Conservation (phyloP, 257 asterid genomes). For the Solanum verrucosum region DNA sequence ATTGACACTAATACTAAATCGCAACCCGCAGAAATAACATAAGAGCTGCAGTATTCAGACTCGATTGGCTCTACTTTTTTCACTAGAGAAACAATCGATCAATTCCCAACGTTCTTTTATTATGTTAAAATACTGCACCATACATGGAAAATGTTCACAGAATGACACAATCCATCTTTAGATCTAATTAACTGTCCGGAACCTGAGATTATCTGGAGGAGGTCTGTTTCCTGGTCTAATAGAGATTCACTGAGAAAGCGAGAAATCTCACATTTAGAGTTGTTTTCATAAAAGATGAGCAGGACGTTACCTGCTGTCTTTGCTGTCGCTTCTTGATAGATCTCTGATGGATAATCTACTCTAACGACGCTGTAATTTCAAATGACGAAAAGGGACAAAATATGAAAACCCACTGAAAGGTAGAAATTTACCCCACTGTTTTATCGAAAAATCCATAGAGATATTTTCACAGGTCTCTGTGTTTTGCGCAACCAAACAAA, state of each 20-base stretch:
- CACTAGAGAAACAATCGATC: not conserved
- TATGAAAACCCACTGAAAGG: not conserved
- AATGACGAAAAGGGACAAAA: not conserved
- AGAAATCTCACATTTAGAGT: not conserved
- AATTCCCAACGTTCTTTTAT: not conserved
- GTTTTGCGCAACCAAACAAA: slow-evolving; percentile 61
- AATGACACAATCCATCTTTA: not conserved
- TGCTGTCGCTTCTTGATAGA: slow-evolving; percentile 22
- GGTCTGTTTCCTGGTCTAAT: slow-evolving; percentile 73
- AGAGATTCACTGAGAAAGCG: slow-evolving; percentile 27
- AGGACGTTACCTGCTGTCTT: slow-evolving; percentile 67
- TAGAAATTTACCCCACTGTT: slow-evolving; percentile 61
- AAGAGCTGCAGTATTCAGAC: not conserved
- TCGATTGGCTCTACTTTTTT: not conserved
- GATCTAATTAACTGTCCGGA: slow-evolving; percentile 44
- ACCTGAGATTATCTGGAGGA: slow-evolving; percentile 55
- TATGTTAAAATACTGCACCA: not conserved
- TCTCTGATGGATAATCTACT: slow-evolving; percentile 69
- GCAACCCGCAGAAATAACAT: not conserved
- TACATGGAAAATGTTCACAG: not conserved
- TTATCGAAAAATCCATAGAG: slow-evolving; percentile 84
- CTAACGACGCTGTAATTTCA: slow-evolving; percentile 49
- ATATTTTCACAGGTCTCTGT: slow-evolving; percentile 68
- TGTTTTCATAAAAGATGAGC: not conserved
- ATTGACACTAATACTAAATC: not conserved